Base-by-base conservation (phyloP, 164 flowering plant species). In the Sedum album region DNA sequence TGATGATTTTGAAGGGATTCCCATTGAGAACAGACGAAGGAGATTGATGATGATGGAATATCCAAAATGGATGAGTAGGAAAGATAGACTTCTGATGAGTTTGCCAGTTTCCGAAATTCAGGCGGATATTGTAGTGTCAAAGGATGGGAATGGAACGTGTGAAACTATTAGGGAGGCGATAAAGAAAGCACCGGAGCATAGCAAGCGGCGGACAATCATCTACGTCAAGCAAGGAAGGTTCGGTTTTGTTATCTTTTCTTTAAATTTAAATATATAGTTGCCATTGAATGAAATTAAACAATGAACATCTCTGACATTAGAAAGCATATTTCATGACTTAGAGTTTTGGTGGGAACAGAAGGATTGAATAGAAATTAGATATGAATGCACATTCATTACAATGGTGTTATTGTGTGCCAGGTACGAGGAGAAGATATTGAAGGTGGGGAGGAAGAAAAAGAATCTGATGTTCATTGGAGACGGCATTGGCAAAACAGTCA, bases 401-500 rank as follows among this genome's bases (percentile, higher is more conserved):
- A 63, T 33, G 31, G 42, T 21, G 6, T 39, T 41, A 7, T 28
- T 39, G 5, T 66, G 35, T 15, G 31, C 13, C 36, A 93, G 98
- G 85, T 93, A 93, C 71, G 89, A 84, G 49, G 98, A 93, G 83
- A 48, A 73, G 0, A 82, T 73, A 51, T 69, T 93, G 73, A 91
- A 93, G 75, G 89, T 93, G 18, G 97, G 95, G 28, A 85, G 89
- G 82, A 93, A 91, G 79, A 93, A 91, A 70, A 80, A 72, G 11
- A 89, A 91, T 51, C n/a, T 93, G 79, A 91, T 91, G 97, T 83
- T 93, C 68, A 79, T 91, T 0, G 98, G 97, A 4, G 98, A 93
- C 36, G 98, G 98, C 15, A 87, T 82, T 83, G 91, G 89, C 39
- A 81, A 72, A 69, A 93, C 98, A 0, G 70, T 93, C 26, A 87